Evolutionary conservation across 768 basidiomycete species (phyloP), one percentile per base, ranked within the genome.

Genomic region (Amanita thiersii): DNA sequence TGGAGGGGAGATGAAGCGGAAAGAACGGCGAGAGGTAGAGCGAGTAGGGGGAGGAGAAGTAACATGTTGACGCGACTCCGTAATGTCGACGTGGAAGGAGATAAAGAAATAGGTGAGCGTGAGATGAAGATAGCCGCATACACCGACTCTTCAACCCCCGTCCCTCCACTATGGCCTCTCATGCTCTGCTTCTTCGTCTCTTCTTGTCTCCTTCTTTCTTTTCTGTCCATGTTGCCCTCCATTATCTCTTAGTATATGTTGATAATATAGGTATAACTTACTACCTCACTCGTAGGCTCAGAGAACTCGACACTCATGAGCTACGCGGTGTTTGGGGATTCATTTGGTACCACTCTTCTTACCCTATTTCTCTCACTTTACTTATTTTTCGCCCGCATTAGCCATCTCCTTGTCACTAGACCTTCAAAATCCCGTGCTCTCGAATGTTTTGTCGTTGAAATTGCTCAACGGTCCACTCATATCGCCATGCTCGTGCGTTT

Each of bases 201-300:
- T 94, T 96, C 59, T 81, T 93, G 44, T 90, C 88, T 14, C 85
- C 88, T 3, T 80, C 81, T 25, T 97, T 88, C 70, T 97, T 96
- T 66, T 86, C 86, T 8, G 86, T 94, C 42, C 86, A 93, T 68
- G 84, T 93, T 52, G 92, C 92, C 21, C 80, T 97, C 49, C 77
- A 82, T 52, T 97, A 97, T 56, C 76, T 92, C 44, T 73, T 76
- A 49, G 50, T 77, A 28, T 91, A 92, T 60, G 71, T 81, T 11
- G 85, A 89, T 67, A 87, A 90, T 62, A 83, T 92, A 51, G 89
- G 86, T 6, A 90, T 92, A 59, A 91, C 86, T 24, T 90, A 90
- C 62, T 92, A 91, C 57, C 73, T 92, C 52, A 86, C 88, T 15
- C 66, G 76, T 36, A 75, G 89, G 48, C 75, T 92, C 53, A 64